phyloP scores from a whole-genome alignment of 2,329 filamentous ascomycete species.

The Aspergillus transmontanensis region DNA sequence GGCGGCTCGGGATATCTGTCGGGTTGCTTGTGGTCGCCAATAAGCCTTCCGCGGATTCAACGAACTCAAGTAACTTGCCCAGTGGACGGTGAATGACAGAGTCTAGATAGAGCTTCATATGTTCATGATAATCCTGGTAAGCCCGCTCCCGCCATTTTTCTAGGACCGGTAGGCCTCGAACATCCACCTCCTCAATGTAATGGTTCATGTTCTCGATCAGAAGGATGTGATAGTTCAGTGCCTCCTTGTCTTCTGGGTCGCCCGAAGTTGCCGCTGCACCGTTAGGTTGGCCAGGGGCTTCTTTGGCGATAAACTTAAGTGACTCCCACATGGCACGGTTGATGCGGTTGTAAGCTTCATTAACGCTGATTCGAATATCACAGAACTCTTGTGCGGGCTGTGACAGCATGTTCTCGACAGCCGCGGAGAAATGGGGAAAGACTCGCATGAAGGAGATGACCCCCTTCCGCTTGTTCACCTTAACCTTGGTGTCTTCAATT shows the following conservation, averaged over 20 bases:
- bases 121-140: slow-evolving; percentile 76
- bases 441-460: slow-evolving; percentile 94
- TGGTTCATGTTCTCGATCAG: slow-evolving; percentile 99
- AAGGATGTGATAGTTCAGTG: slow-evolving; percentile 94
- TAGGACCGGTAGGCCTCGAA: slow-evolving; percentile 72
- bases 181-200: slow-evolving; percentile 87
- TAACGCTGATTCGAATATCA: slow-evolving; percentile 75
- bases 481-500: slow-evolving; percentile 97
- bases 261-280: slow-evolving; percentile 50
- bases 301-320: slow-evolving; percentile 87
- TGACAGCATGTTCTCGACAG: slow-evolving; percentile 80
- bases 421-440: slow-evolving; percentile 82
- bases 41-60: slow-evolving; percentile 81
- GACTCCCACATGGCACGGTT: slow-evolving; percentile 97
- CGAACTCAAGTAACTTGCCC: slow-evolving; percentile 86
- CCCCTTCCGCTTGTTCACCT: slow-evolving; percentile 97
- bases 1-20: slow-evolving; percentile 71
- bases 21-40: slow-evolving; percentile 60
- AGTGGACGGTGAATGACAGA: slow-evolving; percentile 87
- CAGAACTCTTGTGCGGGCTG: slow-evolving; percentile 57
- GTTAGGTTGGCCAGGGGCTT: slow-evolving; percentile 61
- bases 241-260: slow-evolving; percentile 91
- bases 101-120: slow-evolving; percentile 83
- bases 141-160: slow-evolving; percentile 82
- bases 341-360: slow-evolving; percentile 84